phyloP scores from a whole-genome alignment of 1,284 basidiomycete genomes.

The Naganishia cerealis region DNA sequence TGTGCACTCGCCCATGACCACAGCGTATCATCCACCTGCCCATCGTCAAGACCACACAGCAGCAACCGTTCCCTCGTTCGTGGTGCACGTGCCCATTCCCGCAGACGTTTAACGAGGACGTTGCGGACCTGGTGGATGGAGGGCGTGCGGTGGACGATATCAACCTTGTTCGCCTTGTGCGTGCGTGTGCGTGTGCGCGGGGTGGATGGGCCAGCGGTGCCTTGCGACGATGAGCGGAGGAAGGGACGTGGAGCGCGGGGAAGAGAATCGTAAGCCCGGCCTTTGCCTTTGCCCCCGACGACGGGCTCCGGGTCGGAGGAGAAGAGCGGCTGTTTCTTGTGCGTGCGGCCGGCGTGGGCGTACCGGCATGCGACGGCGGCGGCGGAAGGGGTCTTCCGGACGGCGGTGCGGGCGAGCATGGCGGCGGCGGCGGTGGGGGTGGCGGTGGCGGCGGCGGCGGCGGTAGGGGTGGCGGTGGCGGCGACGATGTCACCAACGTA shows the following conservation, averaged over 20 bases:
- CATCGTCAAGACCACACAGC: conserved; percentile 39
- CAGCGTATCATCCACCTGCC: conserved; percentile 1
- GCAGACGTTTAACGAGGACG: conserved; percentile 38
- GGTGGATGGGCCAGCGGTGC: not conserved
- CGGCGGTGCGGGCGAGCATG: conserved; percentile 22
- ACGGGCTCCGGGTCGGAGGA: conserved; percentile 3
- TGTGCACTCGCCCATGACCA: conserved; percentile 33
- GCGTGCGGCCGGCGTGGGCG: conserved; percentile 10
- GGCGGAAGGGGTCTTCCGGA: not conserved
- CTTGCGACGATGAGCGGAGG: not conserved
- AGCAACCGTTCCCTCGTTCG: conserved; percentile 37
- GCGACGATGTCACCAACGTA: no score
- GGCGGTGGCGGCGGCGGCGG: no score
- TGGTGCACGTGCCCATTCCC: conserved; percentile 40
- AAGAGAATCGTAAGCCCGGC: not conserved
- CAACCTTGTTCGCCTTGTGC: conserved; percentile 15
- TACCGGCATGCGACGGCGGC: not conserved
- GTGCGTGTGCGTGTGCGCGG: not conserved
- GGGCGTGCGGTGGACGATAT: conserved; percentile 15
- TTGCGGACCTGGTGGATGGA: conserved; percentile 24
- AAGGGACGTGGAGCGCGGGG: not conserved
- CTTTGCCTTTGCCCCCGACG: conserved; percentile 11
- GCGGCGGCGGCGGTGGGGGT: no score
- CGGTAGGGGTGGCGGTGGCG: no score
- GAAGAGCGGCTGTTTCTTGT: conserved; percentile 18